phyloP scores from a whole-genome alignment of 345 rosid genomes.

The Salix exigua region DNA sequence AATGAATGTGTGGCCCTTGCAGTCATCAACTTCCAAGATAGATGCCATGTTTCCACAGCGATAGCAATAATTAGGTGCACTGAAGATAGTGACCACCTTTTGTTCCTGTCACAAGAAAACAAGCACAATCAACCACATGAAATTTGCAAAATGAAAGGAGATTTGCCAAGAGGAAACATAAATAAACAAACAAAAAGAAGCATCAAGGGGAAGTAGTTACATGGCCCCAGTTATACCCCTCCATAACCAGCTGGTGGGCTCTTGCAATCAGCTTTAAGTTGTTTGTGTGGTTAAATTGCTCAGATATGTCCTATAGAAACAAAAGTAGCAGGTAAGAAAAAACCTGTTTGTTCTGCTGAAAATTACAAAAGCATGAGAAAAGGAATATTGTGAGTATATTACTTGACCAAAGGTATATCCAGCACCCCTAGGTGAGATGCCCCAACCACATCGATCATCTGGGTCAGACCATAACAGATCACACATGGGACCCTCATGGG shows the following conservation, averaged over 20 bases:
- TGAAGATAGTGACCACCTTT: conserved; percentile 93
- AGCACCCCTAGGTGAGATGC: conserved; percentile 95
- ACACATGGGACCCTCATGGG: conserved; percentile 99
- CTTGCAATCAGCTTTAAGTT: conserved; percentile 85
- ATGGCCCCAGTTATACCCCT: conserved; percentile 97
- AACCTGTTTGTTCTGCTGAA: not conserved
- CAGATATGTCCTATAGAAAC: conserved; percentile 79
- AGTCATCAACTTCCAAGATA: conserved; percentile 87
- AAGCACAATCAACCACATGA: not conserved
- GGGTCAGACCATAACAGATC: conserved; percentile 99
- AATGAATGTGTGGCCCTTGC: conserved; percentile 89
- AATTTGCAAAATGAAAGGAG: conserved; percentile 3
- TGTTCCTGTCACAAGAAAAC: conserved; percentile 56
- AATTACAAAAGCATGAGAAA: not conserved
- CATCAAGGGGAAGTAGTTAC: conserved; percentile 37
- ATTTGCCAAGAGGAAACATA: not conserved
- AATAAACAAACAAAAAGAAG: not conserved
- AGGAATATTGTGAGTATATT: conserved; percentile 1
- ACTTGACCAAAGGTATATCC: conserved; percentile 98
- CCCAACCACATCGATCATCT: conserved; percentile 97
- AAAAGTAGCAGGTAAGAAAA: not conserved
- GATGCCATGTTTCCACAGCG: conserved; percentile 99
- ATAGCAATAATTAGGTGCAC: conserved; percentile 94
- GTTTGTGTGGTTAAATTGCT: conserved; percentile 90
- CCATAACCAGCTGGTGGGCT: conserved; percentile 97